phyloP scores from a whole-genome alignment of 1,284 basidiomycete genomes.

The Malassezia brasiliensis region DNA sequence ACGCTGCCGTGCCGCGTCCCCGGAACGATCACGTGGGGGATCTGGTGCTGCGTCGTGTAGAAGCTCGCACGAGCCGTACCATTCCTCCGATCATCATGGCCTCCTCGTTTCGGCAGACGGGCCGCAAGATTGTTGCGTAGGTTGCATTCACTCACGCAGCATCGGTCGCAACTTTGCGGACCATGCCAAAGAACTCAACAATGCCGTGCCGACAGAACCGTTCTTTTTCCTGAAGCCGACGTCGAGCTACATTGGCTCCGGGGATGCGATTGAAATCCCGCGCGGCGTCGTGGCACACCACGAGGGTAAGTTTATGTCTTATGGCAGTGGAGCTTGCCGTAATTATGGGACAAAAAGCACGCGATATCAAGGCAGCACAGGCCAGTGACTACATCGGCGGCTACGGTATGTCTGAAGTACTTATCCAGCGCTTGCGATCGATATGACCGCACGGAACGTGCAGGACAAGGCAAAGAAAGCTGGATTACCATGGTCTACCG shows the following conservation, averaged over 20 bases:
- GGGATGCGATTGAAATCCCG: slow-evolving; percentile 73
- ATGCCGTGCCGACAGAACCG: slow-evolving; percentile 80
- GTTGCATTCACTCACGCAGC: slow-evolving; percentile 24
- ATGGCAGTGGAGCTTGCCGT: slow-evolving; percentile 81
- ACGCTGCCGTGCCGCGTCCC: too few species aligned
- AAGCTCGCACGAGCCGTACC: too few species aligned
- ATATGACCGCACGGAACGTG: slow-evolving; percentile 90
- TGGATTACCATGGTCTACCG: slow-evolving; percentile 86
- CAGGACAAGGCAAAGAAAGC: slow-evolving; percentile 86
- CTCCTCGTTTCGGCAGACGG: slow-evolving; percentile 31
- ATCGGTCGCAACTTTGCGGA: slow-evolving; percentile 55
- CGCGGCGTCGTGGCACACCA: slow-evolving; percentile 73
- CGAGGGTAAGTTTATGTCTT: slow-evolving; percentile 68
- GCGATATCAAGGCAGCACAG: slow-evolving; percentile 65
- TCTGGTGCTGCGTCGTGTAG: too few species aligned
- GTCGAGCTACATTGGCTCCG: slow-evolving; percentile 68
- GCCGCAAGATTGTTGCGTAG: slow-evolving; percentile 67
- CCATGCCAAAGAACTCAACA: slow-evolving; percentile 84
- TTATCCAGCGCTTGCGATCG: slow-evolving; percentile 71
- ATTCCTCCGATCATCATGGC: slow-evolving; percentile 13
- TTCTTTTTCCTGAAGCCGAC: slow-evolving; percentile 99
- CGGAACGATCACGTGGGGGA: neutral
- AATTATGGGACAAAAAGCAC: slow-evolving; percentile 67
- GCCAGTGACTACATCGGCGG: slow-evolving; percentile 76
- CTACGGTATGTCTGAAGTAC: slow-evolving; percentile 53